Base-by-base conservation (phyloP, 1,139 yeast species). In the Taphrina communis region DNA sequence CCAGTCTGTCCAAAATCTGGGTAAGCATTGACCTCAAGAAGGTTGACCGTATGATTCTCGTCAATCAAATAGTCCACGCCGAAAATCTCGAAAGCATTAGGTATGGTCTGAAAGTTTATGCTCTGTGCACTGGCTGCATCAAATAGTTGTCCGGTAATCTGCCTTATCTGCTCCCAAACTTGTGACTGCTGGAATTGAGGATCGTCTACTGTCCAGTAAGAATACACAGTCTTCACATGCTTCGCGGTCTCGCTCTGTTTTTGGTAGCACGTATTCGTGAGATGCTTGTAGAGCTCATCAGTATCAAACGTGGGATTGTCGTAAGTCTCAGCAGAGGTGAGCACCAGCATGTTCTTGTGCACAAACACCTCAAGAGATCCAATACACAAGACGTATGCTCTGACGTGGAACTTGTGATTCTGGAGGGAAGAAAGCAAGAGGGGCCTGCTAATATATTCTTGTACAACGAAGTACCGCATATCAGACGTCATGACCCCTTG, bases 1-100 rank as follows among this genome's bases (percentile, higher is more conserved):
- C 99, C 99, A 0, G 98, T 94, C 78, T 94, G 99, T 76, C 92
- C 92, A 79, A 94, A 94, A 76, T 94, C 99, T 0, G 99, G 99
- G 76, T 89, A 94, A 9, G 98, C 88, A 76, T 94, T 94, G 60
- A 92, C 90, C 77, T 94, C 99, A 51, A 94, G 80, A 55, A 94
- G 77, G 60, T 82, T 82, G 2, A 89, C 94, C 9, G 81, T 76
- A 41, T 78, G 77, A 55, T 86, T 81, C 1, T 80, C 81, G 73
- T 86, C 87, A 8, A 94, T 89, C 71, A 94, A 78, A 77, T 90
- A 92, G 77, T 94, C 99, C 14, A 94, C 81, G 0, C 99, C 99
- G 76, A 84, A 94, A 11, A 91, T 82, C 77, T 94, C 99, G 76
- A 90, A 84, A 0, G 96, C 95, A 78, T 90, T 90, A 0, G 80